A percentile compares a stretch with the other conserved stretches of the same genome.
Evolutionary conservation across 257 asterid genomes (phyloP).

Genomic region (Capsicum baccatum): DNA sequence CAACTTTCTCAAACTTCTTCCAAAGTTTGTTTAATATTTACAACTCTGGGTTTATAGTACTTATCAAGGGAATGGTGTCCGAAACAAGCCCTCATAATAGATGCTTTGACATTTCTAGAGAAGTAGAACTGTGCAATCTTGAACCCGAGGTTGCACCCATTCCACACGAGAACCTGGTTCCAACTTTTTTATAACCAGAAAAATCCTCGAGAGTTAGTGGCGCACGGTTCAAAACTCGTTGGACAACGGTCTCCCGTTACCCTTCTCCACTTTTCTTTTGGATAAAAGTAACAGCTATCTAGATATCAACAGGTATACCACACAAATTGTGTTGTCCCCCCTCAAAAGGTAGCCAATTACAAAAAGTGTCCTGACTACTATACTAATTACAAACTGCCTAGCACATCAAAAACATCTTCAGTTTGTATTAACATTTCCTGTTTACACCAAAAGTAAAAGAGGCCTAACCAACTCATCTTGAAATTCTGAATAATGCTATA

Average conservation of each 20-base stretch:
- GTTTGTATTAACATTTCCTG: no score
- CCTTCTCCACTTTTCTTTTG: background rate
- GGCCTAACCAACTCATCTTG: no score
- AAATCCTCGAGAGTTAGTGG: background rate
- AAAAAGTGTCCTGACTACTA: no score
- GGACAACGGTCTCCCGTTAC: slow-evolving; percentile 6
- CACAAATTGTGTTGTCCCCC: no score
- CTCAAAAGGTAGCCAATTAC: no score
- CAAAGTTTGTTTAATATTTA: background rate
- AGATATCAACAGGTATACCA: no score
- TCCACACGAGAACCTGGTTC: background rate
- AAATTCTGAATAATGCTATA: no score
- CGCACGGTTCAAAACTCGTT: background rate
- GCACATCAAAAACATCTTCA: no score
- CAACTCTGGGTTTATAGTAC: background rate
- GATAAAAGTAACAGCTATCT: no score
- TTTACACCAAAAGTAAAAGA: no score
- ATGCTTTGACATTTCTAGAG: background rate
- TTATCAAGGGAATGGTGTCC: background rate
- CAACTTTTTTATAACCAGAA: background rate
- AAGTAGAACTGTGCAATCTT: background rate
- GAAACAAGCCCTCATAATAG: background rate
- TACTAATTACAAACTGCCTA: no score
- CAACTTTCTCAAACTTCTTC: slow-evolving; percentile 11
- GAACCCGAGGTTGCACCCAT: background rate